These are phyloP conservation scores for Globisporangium mamillatum DNA, from an alignment of 352 stramenopile species.

Conservation along the genomic window DNA sequence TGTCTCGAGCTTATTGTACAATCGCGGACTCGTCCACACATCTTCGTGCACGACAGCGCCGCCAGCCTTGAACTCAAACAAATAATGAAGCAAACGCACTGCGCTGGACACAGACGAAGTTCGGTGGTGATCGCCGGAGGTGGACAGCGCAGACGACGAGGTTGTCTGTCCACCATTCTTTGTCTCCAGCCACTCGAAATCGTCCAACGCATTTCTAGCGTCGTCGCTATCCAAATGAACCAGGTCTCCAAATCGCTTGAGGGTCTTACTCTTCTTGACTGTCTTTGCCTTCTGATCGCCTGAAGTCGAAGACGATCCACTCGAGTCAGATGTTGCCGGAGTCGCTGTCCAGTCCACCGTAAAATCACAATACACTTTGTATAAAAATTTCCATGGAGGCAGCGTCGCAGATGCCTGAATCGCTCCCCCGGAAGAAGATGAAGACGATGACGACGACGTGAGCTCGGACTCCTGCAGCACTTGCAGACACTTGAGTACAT, in stretches of 20 bases:
- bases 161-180: background rate
- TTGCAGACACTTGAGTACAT: conserved; percentile 77
- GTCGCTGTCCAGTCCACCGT: conserved; percentile 47
- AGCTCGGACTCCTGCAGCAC: conserved; percentile 32
- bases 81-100: conserved; percentile 52
- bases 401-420: conserved; percentile 10
- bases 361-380: conserved; percentile 73
- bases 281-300: conserved; percentile 6
- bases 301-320: background rate
- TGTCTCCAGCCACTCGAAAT: conserved; percentile 24
- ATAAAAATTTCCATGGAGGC: conserved; percentile 72
- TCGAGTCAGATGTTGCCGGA: conserved; percentile 4
- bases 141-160: background rate
- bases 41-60: conserved; percentile 30
- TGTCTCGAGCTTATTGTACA: conserved; percentile 78
- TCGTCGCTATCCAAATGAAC: conserved; percentile 2
- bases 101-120: conserved; percentile 31
- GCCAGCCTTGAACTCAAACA: conserved; percentile 46
- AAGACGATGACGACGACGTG: background rate
- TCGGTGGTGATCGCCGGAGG: background rate
- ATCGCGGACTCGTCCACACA: conserved; percentile 63
- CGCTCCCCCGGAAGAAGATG: background rate
- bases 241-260: conserved; percentile 1
- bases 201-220: background rate
- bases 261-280: conserved; percentile 9